phyloP scores from a whole-genome alignment of 495 filamentous ascomycete genomes.

The Melanomma pulvis-pyrius region DNA sequence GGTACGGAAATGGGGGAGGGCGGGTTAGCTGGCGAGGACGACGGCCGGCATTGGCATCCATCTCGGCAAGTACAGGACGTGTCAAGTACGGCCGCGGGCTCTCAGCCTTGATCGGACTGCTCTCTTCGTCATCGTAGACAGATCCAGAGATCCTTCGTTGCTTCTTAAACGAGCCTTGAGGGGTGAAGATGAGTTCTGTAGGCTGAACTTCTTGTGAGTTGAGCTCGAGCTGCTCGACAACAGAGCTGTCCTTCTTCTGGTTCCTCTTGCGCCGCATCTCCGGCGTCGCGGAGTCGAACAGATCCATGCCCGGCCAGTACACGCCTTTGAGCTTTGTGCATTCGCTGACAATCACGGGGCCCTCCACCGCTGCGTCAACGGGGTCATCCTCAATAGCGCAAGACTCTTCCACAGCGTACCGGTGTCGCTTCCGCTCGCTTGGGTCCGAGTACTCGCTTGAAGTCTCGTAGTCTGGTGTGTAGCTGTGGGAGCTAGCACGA shows the following conservation, averaged over 20 bases:
- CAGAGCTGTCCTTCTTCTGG: conserved; percentile 77
- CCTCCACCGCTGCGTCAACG: conserved; percentile 28
- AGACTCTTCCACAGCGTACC: conserved; percentile 23
- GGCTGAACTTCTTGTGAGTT: conserved; percentile 71
- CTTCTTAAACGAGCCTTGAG: conserved; percentile 57
- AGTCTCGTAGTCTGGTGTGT: conserved; percentile 37
- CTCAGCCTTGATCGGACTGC: conserved; percentile 34
- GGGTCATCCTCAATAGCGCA: conserved; percentile 35
- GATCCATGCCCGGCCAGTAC: conserved; percentile 79
- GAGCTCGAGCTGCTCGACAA: conserved; percentile 68
- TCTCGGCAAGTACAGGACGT: conserved; percentile 32
- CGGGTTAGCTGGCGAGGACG: conserved; percentile 16
- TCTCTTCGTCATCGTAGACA: conserved; percentile 39
- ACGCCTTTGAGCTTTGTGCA: conserved; percentile 70
- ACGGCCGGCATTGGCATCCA: conserved; percentile 33
- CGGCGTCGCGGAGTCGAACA: conserved; percentile 82
- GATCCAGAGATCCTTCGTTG: conserved; percentile 59
- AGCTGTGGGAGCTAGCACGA: conserved; percentile 30
- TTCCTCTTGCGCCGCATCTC: conserved; percentile 80
- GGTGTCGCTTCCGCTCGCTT: conserved; percentile 20
- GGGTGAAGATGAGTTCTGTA: conserved; percentile 68
- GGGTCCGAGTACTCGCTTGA: conserved; percentile 36
- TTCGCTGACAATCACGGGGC: conserved; percentile 40
- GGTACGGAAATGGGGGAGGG: conserved; percentile 12
- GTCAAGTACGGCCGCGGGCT: conserved; percentile 25